Evolutionary conservation across 2,329 filamentous ascomycete species (phyloP).

Genomic region (Karstenula rhodostoma): DNA sequence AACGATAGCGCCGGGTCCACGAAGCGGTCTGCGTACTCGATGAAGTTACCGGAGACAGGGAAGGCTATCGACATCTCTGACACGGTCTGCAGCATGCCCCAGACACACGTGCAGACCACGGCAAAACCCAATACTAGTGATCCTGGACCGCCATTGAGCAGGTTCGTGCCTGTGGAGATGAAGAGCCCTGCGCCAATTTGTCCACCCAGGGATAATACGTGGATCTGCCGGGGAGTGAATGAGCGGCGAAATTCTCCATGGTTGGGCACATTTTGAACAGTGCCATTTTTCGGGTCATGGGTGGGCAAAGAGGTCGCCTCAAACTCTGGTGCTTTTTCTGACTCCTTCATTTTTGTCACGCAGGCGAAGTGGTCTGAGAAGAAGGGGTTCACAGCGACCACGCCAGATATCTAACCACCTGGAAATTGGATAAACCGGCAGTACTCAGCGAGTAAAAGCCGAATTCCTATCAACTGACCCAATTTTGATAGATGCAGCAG

Average conservation of each 20-base stretch:
- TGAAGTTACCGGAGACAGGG: slow-evolving; percentile 26
- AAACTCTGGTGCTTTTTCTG: slow-evolving; percentile 3
- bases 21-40: slow-evolving; percentile 36
- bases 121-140: slow-evolving; percentile 39
- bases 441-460: not conserved
- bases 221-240: slow-evolving; percentile 19
- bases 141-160: slow-evolving; percentile 32
- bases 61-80: slow-evolving; percentile 47
- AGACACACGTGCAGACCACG: slow-evolving; percentile 29
- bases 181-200: slow-evolving; percentile 47
- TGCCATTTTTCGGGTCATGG: not conserved
- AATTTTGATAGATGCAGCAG: not conserved
- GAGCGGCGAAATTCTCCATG: slow-evolving; percentile 15
- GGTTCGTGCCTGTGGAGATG: slow-evolving; percentile 40
- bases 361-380: not conserved
- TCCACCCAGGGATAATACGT: slow-evolving; percentile 37
- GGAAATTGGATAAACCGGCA: not conserved
- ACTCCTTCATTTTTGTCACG: not conserved
- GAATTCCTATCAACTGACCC: not conserved
- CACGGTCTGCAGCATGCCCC: slow-evolving; percentile 39
- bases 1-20: slow-evolving; percentile 67
- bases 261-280: not conserved
- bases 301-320: not conserved
- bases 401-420: not conserved
- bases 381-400: not conserved